Evolutionary conservation across 2,329 filamentous ascomycete genomes (phyloP), one percentile per base, ranked within the genome.

Genomic region (Pseudogymnoascus sp.): DNA sequence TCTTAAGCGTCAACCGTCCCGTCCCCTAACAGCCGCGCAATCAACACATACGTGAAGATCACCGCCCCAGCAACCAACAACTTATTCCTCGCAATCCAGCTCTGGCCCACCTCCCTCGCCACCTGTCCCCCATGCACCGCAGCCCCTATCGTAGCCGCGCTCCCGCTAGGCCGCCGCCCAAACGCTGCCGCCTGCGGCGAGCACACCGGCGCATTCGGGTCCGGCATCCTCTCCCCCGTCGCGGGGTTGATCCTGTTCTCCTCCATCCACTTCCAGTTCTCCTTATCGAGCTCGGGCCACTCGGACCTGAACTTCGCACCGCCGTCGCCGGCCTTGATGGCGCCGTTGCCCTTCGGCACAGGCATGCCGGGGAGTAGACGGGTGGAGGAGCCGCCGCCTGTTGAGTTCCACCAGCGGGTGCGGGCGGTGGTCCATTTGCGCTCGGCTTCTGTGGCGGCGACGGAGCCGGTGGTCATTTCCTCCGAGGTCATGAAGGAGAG

Each of bases 401-500:
- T 97, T 35, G 88, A 90, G 77, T 99, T 99, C 93, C 93, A 97
- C 95, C 95, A 99, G 62, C 90, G 82, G 15, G 91, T 90, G 66
- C 90, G 83, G 23, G 83, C 82, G 0, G 95, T 92, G 60, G 92
- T 85, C 70, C 88, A 83, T 74, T 86, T 88, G 65, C 93, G 85
- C 79, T 97, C 93, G 3, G 83, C 80, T 60, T 90, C 84, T 0
- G 85, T 88, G 17, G 88, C 90, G 5, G 88, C 88, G 31, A 99
- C 85, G 31, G 88, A 93, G 1, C 95, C 95, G 0, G 95, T 97
- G 0, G 95, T 99, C 89, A 97, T 97, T 79, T 99, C 95, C 73
- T 99, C 93, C 68, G 90, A 91, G 2, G 93, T 97, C 95, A 99
- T 99, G 77, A 99, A 99, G 40, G 90, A 96, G 66, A 97, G 80